Percentiles rank a stretch among this genome's conserved stretches.
These are phyloP conservation scores for Coemansia sp. DNA, from an alignment of 192 early-diverging fungal genomes.

Conservation along the genomic window DNA sequence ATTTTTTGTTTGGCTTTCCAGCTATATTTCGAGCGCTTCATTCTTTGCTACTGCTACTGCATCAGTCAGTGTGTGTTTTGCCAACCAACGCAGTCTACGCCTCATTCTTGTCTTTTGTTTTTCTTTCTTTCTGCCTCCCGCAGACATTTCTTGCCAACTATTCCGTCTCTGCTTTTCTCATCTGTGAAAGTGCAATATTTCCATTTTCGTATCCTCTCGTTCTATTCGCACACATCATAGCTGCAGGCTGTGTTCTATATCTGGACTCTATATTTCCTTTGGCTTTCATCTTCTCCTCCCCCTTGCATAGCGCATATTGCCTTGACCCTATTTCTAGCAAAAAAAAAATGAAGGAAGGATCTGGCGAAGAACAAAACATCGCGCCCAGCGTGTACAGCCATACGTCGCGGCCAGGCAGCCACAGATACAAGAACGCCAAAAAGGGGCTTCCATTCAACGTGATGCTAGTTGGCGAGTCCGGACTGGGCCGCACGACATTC, in stretches of 20 bases:
- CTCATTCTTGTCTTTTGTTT: neutral
- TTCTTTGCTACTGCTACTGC: neutral
- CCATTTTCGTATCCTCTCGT: neutral
- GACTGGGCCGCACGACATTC: slow-evolving; percentile 98
- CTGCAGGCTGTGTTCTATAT: neutral
- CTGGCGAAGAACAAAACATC: slow-evolving; percentile 59
- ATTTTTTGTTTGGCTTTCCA: neutral
- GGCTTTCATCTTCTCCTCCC: neutral
- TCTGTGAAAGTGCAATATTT: neutral
- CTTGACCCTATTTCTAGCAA: neutral
- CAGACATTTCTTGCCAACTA: neutral
- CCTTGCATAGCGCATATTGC: neutral
- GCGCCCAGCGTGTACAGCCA: slow-evolving; percentile 57
- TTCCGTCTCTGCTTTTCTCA: neutral
- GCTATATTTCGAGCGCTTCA: neutral
- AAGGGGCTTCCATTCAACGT: slow-evolving; percentile 97
- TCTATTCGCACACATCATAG: neutral
- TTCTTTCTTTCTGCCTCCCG: neutral
- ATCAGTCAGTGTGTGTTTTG: neutral
- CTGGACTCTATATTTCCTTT: neutral
- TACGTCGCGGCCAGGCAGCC: slow-evolving; percentile 56
- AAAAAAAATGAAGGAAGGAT: slow-evolving; percentile 42
- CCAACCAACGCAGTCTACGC: neutral
- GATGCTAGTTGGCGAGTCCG: slow-evolving; percentile 94
- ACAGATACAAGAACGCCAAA: slow-evolving; percentile 91